A percentile compares a stretch with the other conserved stretches of the same genome.
Evolutionary conservation across 495 filamentous ascomycete species (phyloP).

Genomic region (Xylaria longipes): DNA sequence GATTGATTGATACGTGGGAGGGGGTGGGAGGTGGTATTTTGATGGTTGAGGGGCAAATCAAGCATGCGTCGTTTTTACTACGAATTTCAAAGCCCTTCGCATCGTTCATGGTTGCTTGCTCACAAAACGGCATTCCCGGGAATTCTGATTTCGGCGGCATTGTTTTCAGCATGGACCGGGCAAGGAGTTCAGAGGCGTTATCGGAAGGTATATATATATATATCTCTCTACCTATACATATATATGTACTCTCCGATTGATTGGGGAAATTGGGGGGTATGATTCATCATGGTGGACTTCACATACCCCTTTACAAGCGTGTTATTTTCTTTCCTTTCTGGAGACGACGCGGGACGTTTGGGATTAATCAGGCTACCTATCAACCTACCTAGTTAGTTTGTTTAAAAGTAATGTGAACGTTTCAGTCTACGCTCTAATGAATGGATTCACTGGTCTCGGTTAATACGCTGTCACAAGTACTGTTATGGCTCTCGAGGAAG

Average conservation of each 20-base stretch:
- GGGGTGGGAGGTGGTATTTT: not conserved
- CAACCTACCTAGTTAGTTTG: not conserved
- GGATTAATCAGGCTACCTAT: not conserved
- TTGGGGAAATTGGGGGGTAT: not conserved
- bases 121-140: not conserved
- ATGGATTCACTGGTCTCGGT: not conserved
- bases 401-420: not conserved
- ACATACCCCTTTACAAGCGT: constrained; percentile 1
- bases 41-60: not conserved
- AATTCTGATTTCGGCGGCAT: not conserved
- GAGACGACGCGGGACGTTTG: not conserved
- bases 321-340: not conserved
- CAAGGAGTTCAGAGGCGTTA: constrained; percentile 3
- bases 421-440: not conserved
- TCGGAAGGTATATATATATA: not conserved
- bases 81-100: not conserved
- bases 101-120: not conserved
- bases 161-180: not conserved
- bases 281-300: not conserved
- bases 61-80: not conserved
- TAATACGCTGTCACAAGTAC: not conserved
- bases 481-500: not conserved
- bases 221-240: not conserved
- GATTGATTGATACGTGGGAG: not conserved
- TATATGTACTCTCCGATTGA: not conserved